phyloP scores from a whole-genome alignment of 805 yeast genomes.

The Starmerella cellae region DNA sequence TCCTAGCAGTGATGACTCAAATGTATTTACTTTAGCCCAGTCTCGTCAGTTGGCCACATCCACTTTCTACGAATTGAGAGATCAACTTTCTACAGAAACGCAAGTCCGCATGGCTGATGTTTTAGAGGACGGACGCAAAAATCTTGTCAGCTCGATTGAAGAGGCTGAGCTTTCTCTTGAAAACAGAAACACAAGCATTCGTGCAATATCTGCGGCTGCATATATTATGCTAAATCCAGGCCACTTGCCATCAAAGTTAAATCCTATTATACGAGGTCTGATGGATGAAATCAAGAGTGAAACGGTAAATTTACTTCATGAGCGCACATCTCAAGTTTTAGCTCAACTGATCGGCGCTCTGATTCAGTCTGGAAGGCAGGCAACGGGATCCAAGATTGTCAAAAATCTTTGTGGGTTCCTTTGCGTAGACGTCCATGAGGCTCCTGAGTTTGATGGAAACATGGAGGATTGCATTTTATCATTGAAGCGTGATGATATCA shows the following conservation, averaged over 20 bases:
- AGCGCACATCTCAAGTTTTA: conserved; percentile 55
- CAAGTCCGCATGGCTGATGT: conserved; percentile 60
- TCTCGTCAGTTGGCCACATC: conserved; percentile 60
- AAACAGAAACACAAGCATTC: conserved; percentile 38
- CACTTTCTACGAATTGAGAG: conserved; percentile 51
- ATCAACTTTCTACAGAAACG: conserved; percentile 49
- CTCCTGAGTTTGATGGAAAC: conserved; percentile 76
- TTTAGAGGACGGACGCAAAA: conserved; percentile 62
- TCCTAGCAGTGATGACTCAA: conserved; percentile 42
- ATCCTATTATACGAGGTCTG: conserved; percentile 73
- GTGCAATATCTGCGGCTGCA: conserved; percentile 69
- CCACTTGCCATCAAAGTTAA: conserved; percentile 66
- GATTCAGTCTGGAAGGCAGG: conserved; percentile 42
- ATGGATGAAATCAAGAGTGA: conserved; percentile 89
- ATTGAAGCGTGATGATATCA: conserved; percentile 37
- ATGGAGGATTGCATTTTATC: conserved; percentile 50
- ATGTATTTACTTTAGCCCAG: conserved; percentile 63
- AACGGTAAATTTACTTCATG: conserved; percentile 50
- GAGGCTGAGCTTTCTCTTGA: conserved; percentile 47
- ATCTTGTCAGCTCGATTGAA: conserved; percentile 51
- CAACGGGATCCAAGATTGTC: conserved; percentile 75
- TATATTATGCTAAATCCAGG: conserved; percentile 37
- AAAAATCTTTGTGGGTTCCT: conserved; percentile 84
- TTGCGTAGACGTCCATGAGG: conserved; percentile 92
- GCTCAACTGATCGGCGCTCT: conserved; percentile 51